Base-by-base conservation (phyloP, 108 stramenopile genomes). In the Pseudonitzschia delicatissima region DNA sequence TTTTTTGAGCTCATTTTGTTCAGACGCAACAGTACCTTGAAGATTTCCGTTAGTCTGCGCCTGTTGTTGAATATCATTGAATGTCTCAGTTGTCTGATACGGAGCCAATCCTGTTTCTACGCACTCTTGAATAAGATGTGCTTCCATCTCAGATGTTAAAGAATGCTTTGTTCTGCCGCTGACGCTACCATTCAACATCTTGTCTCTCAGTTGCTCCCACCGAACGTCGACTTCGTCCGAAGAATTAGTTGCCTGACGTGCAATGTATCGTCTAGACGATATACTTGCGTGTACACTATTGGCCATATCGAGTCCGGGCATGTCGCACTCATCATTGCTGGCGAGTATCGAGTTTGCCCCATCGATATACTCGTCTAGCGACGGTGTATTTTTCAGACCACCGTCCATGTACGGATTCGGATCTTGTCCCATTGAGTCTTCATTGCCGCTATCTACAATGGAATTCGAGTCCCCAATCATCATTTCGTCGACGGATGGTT, bases 51-150 rank as follows among this genome's bases (percentile, higher is more conserved):
- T n/a, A 11, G 6, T 17, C 45, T 48, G 8, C 45, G 8, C 28
- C 13, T 9, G 45, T 40, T 11, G 40, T 42, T 15, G 13, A 42
- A 15, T 42, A 15, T 42, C 15, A 15, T 42, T 42, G 40, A 42
- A 11, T 15, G 15, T 42, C 40, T 15, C 15, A 42, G 13, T 2
- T 42, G 1, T 1, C 11, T 42, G 15, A 42, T 42, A 42, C 0
- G 67, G 59, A 13, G 67, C 57, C 13, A 68, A 11, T 5, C 67
- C 67, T 18, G 67, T 68, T 20, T 68, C 67, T 21, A 68, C 26
- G 26, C 67, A 68, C 32, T 68, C 67, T 47, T 48, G 67, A 33
- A 68, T 68, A 4, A 68, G 32, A 25, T 59, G 40, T 27, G 57
- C 67, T 33, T 68, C 57, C 12, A 68, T 57, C 8, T 18, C 42